Evolutionary conservation across 2,329 filamentous ascomycete species (phyloP), one percentile per base, ranked within the genome.

Genomic region (Nothopassalora personata): DNA sequence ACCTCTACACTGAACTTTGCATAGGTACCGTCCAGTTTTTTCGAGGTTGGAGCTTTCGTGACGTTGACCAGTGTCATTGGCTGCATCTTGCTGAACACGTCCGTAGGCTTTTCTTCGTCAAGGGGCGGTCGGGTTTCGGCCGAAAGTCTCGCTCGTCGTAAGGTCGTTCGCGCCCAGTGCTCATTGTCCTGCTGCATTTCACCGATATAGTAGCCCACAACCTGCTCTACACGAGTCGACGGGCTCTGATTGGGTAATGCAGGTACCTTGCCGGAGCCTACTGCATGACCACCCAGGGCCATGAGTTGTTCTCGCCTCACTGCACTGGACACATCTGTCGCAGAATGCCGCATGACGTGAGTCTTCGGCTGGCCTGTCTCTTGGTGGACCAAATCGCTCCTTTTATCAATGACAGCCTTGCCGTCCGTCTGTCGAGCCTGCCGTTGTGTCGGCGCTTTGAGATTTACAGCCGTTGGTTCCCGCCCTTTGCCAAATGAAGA

Each of bases 111-210:
- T 15, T 43, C 49, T 27, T 39, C 49, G 11, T 43, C 36, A 3
- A 43, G n/a, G 4, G n/a, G 39, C 47, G 27, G 19, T 34, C 13
- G 57, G 48, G 30, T 45, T 56, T 33, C 51, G 27, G 36, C 47
- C 18, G 49, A 56, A 27, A 51, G 31, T 33, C 68, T 62, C n/a
- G 67, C 64, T 23, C 65, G 57, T 36, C 64, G 61, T 31, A 71
- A 53, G 43, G 33, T 53, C 15, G 55, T 50, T 18, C 59, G 62
- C 1, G 59, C 67, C 64, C 63, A 69, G 54, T 70, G 63, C 43
- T 70, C 68, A 23, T 67, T 69, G 52, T 71, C 70, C 10, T 53
- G 58, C 5, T 64, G 63, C 31, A 67, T 51, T 57, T 71, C 67
- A 46, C 69, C 62, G n/a, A 69, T 33, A 34, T 65, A 63, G 36